Conservation (phyloP, 1,139 yeast genomes). For the Geotrichum histeridarum region DNA sequence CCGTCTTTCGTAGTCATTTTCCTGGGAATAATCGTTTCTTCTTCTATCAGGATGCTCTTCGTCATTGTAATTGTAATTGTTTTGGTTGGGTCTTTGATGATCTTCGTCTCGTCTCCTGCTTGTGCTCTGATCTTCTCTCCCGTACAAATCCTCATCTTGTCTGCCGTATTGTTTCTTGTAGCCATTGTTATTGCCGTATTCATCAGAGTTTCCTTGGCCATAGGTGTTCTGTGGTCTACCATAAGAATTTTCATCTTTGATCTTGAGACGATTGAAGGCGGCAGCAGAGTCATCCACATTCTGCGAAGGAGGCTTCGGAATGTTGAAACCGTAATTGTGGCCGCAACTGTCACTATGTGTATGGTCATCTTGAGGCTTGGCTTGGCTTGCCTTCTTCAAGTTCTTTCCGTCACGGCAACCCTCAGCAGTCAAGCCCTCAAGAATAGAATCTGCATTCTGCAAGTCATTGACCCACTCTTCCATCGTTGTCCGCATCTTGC, state of each 20-base stretch:
- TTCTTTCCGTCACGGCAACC: slow-evolving; percentile 25
- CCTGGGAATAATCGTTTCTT: not conserved
- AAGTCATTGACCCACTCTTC: slow-evolving; percentile 24
- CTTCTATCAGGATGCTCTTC: not conserved
- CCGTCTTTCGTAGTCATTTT: not conserved
- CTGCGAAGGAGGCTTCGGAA: slow-evolving; percentile 4
- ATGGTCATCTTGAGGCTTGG: not conserved
- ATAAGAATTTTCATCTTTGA: not conserved
- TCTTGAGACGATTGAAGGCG: not conserved
- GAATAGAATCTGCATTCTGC: slow-evolving; percentile 16
- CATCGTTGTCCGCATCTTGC: slow-evolving; percentile 23
- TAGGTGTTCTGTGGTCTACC: no score
- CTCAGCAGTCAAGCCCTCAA: slow-evolving; percentile 23
- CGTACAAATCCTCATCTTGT: not conserved
- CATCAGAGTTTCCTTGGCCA: no score
- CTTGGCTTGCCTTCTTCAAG: slow-evolving; percentile 2
- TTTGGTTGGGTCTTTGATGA: not conserved
- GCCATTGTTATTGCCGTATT: not conserved
- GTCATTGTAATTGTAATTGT: not conserved
- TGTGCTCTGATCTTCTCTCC: not conserved
- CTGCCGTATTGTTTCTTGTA: not conserved
- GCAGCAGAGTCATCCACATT: not conserved
- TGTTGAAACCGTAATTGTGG: slow-evolving; percentile 15
- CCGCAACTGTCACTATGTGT: slow-evolving; percentile 15
- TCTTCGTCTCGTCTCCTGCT: not conserved